Percentiles rank a stretch among this genome's conserved stretches.
Conservation (phyloP, 345 rosid species). For the Hibiscus mutabilis region DNA sequence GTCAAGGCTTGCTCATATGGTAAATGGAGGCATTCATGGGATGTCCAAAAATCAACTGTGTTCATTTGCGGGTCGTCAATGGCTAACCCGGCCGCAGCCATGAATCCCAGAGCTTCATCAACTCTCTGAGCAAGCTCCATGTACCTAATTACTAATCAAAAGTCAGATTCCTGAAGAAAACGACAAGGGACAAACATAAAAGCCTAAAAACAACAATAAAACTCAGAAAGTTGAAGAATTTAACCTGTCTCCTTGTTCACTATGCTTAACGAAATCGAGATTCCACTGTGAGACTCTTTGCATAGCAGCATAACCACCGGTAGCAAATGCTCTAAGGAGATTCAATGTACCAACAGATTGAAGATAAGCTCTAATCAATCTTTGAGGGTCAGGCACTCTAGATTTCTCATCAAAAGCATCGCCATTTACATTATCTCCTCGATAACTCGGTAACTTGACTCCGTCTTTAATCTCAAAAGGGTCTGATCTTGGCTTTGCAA, state of each 20-base stretch:
- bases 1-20: conserved; percentile 63
- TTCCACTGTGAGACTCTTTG: conserved; percentile 63
- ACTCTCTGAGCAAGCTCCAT: conserved; percentile 60
- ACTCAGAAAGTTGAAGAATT: not conserved
- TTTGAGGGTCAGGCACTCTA: conserved; percentile 58
- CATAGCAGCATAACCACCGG: conserved; percentile 76
- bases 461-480: conserved; percentile 46
- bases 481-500: conserved; percentile 65
- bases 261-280: conserved; percentile 51
- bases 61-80: conserved; percentile 57
- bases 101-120: conserved; percentile 64
- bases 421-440: conserved; percentile 57
- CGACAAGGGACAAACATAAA: not conserved
- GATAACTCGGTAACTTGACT: conserved; percentile 59
- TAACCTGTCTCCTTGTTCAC: conserved; percentile 64
- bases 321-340: conserved; percentile 60
- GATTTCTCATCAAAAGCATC: conserved; percentile 62
- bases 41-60: conserved; percentile 58
- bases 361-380: conserved; percentile 55
- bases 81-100: conserved; percentile 65
- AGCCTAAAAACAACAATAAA: not conserved
- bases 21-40: conserved; percentile 57
- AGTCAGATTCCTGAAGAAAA: not conserved
- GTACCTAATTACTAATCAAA: conserved; percentile 25
- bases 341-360: conserved; percentile 58